Base-by-base conservation (phyloP, 2,329 filamentous ascomycete genomes). In the Fonsecaea nubica region DNA sequence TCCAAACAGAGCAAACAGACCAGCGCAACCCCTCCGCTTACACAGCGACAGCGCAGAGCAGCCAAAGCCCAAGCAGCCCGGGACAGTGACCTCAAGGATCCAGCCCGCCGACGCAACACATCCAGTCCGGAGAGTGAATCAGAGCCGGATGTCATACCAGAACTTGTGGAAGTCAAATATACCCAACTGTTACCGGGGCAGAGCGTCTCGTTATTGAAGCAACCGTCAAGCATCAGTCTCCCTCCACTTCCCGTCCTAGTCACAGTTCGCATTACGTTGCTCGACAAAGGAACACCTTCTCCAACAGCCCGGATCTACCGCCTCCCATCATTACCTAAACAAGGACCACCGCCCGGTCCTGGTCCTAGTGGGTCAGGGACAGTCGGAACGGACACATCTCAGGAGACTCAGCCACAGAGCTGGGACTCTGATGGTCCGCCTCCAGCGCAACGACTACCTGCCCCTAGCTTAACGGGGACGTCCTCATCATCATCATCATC, bases 281-380 rank as follows among this genome's bases (percentile, higher is more conserved):
- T 90, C 8, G 82, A 84, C 45, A 88, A 92, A 63, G 94, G 95
- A 32, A 86, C 90, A 0, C 91, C 89, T 3, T 83, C 80, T 0
- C 80, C 87, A 2, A 91, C 90, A 76, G 92, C 94, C 3, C 87
- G 95, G 40, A 89, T 98, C 70, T 99, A 98, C 78, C 89, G 92
- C 13, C 87, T 98, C 15, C 92, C 94, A 77, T 81, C 1, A 64
- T 64, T 54, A 33, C 25, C 38, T 13, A 63, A 10, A 65, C 30
- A 57, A 38, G 60, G 35, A n/a, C 12, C 12, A 25, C 10, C 32
- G 2, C 10, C 42, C 57, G 7, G 32, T 32, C 10, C 54, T 53
- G 7, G 32, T 32, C 10, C 54, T 48, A 13, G 45, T 30, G 56
- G 4, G 45, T 18, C 52, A 38, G 32, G 13, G 25, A 32, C 45